phyloP scores from a whole-genome alignment of 2,329 filamentous ascomycete species.

The Cladobotryum mycophilum region DNA sequence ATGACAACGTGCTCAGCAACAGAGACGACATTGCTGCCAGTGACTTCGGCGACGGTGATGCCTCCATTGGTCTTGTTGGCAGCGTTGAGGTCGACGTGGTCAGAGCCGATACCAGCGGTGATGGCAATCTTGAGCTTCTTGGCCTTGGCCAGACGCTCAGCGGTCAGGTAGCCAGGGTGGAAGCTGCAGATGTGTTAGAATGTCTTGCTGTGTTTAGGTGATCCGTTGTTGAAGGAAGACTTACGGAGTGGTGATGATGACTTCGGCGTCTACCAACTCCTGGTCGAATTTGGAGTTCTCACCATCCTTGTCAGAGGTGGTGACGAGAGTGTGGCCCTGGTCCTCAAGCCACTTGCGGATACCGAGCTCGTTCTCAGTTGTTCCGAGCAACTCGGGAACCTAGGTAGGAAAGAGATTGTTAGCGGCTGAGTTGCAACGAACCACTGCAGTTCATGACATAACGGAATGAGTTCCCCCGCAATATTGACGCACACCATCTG shows the following conservation, averaged over 20 bases:
- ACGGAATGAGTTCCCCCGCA: not conserved
- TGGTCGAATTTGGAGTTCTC: conserved; percentile 89
- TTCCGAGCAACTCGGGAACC: conserved; percentile 80
- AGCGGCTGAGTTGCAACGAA: not conserved
- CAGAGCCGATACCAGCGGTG: conserved; percentile 95
- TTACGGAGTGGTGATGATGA: conserved; percentile 98
- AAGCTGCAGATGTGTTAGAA: conserved; percentile 51
- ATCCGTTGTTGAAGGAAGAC: conserved; percentile 17
- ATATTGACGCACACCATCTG: not conserved
- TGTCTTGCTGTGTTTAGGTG: not conserved
- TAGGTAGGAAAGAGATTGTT: conserved; percentile 29
- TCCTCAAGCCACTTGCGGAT: conserved; percentile 97
- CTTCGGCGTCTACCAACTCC: conserved; percentile 91
- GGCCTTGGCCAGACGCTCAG: conserved; percentile 91
- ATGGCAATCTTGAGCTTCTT: conserved; percentile 98
- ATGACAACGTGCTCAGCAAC: conserved; percentile 99
- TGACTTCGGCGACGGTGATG: conserved; percentile 95
- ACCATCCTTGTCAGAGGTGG: conserved; percentile 96
- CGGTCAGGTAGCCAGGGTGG: conserved; percentile 96
- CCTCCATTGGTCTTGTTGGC: conserved; percentile 99
- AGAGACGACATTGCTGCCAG: conserved; percentile 95
- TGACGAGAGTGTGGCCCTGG: conserved; percentile 91
- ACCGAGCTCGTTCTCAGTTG: conserved; percentile 97
- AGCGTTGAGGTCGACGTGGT: conserved; percentile 94
- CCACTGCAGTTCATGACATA: not conserved